phyloP scores from a whole-genome alignment of 345 rosid species.

The Bruguiera parviflora region DNA sequence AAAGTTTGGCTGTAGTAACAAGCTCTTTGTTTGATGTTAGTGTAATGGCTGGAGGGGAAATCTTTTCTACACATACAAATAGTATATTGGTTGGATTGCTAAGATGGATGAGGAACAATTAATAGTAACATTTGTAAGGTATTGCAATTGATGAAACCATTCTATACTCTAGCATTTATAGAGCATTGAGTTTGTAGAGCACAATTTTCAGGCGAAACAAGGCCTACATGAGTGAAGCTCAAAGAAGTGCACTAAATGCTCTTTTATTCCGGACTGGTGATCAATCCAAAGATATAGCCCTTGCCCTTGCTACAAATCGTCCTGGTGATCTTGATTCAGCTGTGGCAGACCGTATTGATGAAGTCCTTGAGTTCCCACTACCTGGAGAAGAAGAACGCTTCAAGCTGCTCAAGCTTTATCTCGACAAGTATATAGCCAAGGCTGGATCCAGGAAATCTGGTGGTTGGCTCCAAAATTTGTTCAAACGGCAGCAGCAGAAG shows the following conservation, averaged over 20 bases:
- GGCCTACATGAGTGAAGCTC: constrained; percentile 97
- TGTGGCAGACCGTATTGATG: constrained; percentile 86
- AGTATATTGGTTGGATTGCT: too few relatives aligned
- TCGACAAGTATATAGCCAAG: constrained; percentile 79
- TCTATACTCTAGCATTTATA: too few relatives aligned
- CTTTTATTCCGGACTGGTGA: constrained; percentile 94
- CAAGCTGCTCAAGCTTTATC: constrained; percentile 79
- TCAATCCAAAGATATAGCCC: constrained; percentile 91
- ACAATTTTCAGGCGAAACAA: constrained; percentile 70
- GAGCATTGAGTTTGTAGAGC: constrained; percentile 6
- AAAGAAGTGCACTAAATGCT: constrained; percentile 91
- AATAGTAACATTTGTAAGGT: too few relatives aligned
- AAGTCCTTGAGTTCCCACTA: constrained; percentile 82
- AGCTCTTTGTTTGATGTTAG: too few relatives aligned
- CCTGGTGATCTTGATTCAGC: constrained; percentile 99
- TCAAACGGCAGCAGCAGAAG: constrained; percentile 54
- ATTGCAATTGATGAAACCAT: too few relatives aligned
- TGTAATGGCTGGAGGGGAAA: too few relatives aligned
- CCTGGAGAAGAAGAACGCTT: constrained; percentile 84
- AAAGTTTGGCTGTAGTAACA: too few relatives aligned
- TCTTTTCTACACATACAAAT: too few relatives aligned
- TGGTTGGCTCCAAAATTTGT: constrained; percentile 46
- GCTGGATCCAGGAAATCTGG: constrained; percentile 54
- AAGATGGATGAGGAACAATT: too few relatives aligned
- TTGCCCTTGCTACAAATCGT: constrained; percentile 92